Percentiles rank a stretch among this genome's conserved stretches.
Evolutionary conservation across 352 stramenopile genomes (phyloP).

Genomic region (Pythium inflatum): DNA sequence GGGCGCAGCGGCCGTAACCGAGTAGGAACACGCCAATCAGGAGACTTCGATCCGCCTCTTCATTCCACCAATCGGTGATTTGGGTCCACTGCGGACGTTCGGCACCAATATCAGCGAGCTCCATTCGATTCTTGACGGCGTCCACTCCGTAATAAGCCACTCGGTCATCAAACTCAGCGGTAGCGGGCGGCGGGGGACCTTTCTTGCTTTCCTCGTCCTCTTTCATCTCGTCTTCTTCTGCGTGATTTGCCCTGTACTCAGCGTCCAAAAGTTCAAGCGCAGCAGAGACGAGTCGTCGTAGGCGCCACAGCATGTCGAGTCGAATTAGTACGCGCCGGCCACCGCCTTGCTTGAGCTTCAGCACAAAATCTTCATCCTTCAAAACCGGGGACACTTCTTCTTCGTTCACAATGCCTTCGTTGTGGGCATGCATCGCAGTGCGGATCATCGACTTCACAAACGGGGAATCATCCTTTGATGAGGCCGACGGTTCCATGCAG

Average conservation of each 20-base stretch:
- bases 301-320: slow-evolving; percentile 83
- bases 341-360: slow-evolving; percentile 85
- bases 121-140: slow-evolving; percentile 60
- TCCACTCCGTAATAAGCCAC: slow-evolving; percentile 73
- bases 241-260: slow-evolving; percentile 38
- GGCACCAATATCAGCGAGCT: slow-evolving; percentile 58
- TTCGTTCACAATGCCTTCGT: slow-evolving; percentile 75
- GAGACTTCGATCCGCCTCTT: slow-evolving; percentile 77
- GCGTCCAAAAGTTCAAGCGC: slow-evolving; percentile 69
- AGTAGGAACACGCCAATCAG: slow-evolving; percentile 86
- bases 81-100: slow-evolving; percentile 81
- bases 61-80: slow-evolving; percentile 88
- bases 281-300: slow-evolving; percentile 61
- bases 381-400: slow-evolving; percentile 73
- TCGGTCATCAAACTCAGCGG: slow-evolving; percentile 73
- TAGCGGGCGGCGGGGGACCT: slow-evolving; percentile 32
- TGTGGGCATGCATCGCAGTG: slow-evolving; percentile 61
- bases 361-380: slow-evolving; percentile 88
- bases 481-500: slow-evolving; percentile 54
- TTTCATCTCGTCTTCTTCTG: slow-evolving; percentile 29
- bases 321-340: slow-evolving; percentile 83
- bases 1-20: slow-evolving; percentile 81
- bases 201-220: slow-evolving; percentile 26
- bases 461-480: slow-evolving; percentile 78
- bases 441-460: slow-evolving; percentile 86